Evolutionary conservation across 345 rosid species (phyloP).

Genomic region (Acer campestre): DNA sequence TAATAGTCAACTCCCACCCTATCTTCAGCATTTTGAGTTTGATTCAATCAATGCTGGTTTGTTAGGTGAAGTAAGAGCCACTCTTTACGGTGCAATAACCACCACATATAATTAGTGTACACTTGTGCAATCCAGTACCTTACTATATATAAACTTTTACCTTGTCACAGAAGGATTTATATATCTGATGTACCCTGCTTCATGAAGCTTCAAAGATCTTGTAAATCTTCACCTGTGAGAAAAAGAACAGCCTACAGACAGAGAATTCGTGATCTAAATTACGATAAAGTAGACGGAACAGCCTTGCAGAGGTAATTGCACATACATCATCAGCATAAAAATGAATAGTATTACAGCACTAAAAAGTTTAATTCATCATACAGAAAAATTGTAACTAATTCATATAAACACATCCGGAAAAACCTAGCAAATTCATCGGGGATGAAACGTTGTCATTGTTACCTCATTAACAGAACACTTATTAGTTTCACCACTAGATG

Average conservation of each 20-base stretch:
- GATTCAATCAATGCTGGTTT: not conserved
- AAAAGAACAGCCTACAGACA: not conserved
- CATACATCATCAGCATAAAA: too few relatives aligned
- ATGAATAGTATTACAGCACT: too few relatives aligned
- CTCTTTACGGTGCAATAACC: not conserved
- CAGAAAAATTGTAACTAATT: not conserved
- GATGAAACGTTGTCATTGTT: not conserved
- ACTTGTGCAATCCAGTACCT: too few relatives aligned
- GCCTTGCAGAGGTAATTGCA: conserved; percentile 45
- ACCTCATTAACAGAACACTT: not conserved
- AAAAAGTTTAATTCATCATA: too few relatives aligned
- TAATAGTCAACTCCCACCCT: not conserved
- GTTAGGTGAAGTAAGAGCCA: not conserved
- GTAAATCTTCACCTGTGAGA: not conserved
- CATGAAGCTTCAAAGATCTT: not conserved
- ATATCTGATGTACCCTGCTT: not conserved
- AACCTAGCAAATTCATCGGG: not conserved
- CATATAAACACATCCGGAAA: too few relatives aligned
- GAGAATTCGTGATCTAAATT: not conserved
- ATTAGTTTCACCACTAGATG: not conserved
- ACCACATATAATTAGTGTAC: not conserved
- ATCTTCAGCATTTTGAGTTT: too few relatives aligned
- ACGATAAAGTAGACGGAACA: not conserved
- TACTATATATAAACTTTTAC: too few relatives aligned
- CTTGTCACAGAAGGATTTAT: not conserved